These are phyloP conservation scores for Pichia eremophila DNA, from an alignment of 805 yeast genomes.

Conservation along the genomic window DNA sequence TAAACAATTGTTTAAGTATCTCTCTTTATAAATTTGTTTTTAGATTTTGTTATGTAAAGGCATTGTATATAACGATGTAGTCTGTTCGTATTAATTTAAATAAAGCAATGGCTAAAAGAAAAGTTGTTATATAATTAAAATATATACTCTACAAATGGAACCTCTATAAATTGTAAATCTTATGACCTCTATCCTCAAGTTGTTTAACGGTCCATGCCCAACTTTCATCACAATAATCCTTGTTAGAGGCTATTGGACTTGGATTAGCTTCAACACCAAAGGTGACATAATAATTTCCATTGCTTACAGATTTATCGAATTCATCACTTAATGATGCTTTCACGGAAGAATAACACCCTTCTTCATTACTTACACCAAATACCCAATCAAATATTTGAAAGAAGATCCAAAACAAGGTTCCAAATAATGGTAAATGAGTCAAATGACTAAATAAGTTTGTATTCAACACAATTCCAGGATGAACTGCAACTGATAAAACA, in stretches of 20 bases:
- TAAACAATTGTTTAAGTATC: slow-evolving; percentile 14
- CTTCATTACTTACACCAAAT: slow-evolving; percentile 64
- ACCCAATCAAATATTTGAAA: slow-evolving; percentile 62
- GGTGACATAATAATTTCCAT: slow-evolving; percentile 60
- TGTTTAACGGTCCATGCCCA: slow-evolving; percentile 75
- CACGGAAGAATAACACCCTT: slow-evolving; percentile 59
- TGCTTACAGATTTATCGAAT: slow-evolving; percentile 42
- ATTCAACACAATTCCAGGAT: slow-evolving; percentile 83
- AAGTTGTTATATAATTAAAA: too few species aligned
- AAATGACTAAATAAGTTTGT: slow-evolving; percentile 68
- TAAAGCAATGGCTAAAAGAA: too few species aligned
- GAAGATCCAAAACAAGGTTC: slow-evolving; percentile 59
- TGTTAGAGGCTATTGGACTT: slow-evolving; percentile 46
- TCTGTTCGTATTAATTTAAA: too few species aligned
- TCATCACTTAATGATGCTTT: slow-evolving; percentile 50
- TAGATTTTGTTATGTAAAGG: too few species aligned
- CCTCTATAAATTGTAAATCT: slow-evolving; percentile 4
- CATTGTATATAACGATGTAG: too few species aligned
- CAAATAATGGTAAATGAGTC: slow-evolving; percentile 72
- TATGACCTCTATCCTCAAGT: slow-evolving; percentile 43
- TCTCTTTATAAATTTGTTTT: not conserved
- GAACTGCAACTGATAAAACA: slow-evolving; percentile 55
- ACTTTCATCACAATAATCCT: slow-evolving; percentile 54
- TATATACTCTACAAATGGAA: too few species aligned
- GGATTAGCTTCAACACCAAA: slow-evolving; percentile 50